These are phyloP conservation scores for Dactylellina sp. DNA, from an alignment of 2,329 filamentous ascomycete species.

Conservation along the genomic window DNA sequence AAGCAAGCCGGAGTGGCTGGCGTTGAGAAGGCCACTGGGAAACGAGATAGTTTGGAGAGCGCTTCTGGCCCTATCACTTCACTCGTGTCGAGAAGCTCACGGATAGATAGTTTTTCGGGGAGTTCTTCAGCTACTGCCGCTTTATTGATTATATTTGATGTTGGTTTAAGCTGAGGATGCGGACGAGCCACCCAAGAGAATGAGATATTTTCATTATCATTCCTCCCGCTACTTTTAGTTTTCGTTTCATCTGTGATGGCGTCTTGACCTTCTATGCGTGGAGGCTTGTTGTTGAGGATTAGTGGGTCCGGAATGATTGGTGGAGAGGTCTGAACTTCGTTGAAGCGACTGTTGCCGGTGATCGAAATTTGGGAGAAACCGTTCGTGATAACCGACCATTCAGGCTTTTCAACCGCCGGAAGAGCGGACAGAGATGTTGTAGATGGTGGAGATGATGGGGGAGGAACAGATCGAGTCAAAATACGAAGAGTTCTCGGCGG, in stretches of 20 bases:
- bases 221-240: too few species aligned
- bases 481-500: slow-evolving; percentile 5
- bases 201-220: too few species aligned
- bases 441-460: too few species aligned
- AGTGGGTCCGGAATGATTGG: slow-evolving; percentile 5
- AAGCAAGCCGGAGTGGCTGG: slow-evolving; percentile 6
- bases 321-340: not conserved
- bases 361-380: not conserved
- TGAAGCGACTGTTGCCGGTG: slow-evolving; percentile 5
- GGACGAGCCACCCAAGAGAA: too few species aligned
- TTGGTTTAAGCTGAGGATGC: not conserved
- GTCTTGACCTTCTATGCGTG: not conserved
- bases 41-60: slow-evolving; percentile 3
- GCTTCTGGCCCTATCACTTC: slow-evolving; percentile 27
- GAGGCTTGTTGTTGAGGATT: slow-evolving; percentile 1
- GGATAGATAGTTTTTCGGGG: slow-evolving; percentile 27
- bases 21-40: not conserved
- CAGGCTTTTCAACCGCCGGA: too few species aligned
- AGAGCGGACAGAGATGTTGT: too few species aligned
- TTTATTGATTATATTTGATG: not conserved
- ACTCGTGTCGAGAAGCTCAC: slow-evolving; percentile 39
- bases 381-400: too few species aligned
- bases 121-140: slow-evolving; percentile 11
- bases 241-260: too few species aligned
- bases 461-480: too few species aligned